Conservation (phyloP, 495 filamentous ascomycete species). For the Penicillium paxilli region DNA sequence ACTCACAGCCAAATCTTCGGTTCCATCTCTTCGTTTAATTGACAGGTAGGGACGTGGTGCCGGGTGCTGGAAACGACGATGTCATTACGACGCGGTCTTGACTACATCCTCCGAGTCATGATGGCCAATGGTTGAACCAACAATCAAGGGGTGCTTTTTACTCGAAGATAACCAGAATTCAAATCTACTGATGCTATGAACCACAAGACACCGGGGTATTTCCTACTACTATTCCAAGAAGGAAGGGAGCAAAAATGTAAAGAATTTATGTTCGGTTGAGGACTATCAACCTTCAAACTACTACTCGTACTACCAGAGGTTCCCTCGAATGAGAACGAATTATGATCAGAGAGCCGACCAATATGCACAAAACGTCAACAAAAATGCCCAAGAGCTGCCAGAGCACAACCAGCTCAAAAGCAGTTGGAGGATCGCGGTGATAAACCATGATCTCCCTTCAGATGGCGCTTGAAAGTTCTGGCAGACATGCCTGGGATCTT, state of each 20-base stretch:
- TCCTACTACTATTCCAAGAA: no score
- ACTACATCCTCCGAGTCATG: constrained; percentile 3
- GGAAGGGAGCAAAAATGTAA: background rate
- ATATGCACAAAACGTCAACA: background rate
- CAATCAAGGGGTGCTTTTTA: background rate
- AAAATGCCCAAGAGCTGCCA: background rate
- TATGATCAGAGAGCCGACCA: background rate
- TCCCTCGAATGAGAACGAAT: background rate
- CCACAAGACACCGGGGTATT: no score
- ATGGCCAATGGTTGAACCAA: background rate
- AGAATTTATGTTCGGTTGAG: background rate
- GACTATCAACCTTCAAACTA: background rate
- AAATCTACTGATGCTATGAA: background rate
- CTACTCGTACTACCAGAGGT: background rate
- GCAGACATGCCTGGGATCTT: background rate
- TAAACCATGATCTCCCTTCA: background rate
- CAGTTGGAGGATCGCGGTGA: background rate
- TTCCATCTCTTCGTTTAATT: background rate
- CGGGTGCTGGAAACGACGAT: constrained; percentile 6
- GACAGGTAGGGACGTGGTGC: background rate
- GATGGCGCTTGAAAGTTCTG: background rate
- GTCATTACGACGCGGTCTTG: constrained; percentile 22
- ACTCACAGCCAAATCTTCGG: no score
- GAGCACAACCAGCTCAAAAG: background rate
- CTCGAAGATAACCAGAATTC: background rate